These are phyloP conservation scores for Pharus latifolius DNA, from an alignment of 176 grass and related monocot genomes.

Conservation along the genomic window DNA sequence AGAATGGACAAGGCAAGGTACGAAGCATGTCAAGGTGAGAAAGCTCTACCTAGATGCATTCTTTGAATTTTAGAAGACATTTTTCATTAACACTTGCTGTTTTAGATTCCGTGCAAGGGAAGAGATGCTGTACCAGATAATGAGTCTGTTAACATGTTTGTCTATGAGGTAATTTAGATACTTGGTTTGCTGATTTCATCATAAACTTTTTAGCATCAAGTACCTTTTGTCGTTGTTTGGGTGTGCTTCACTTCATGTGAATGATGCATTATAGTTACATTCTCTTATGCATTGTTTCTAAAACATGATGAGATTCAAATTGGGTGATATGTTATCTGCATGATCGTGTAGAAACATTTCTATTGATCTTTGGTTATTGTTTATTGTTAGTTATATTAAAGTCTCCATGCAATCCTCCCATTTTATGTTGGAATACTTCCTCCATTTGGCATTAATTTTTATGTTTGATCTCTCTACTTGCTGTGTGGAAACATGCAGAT, in stretches of 20 bases:
- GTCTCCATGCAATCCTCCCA: too few species aligned
- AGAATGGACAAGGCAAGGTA: conserved; percentile 89
- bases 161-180: conserved; percentile 54
- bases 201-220: too few species aligned
- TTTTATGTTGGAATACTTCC: conserved; percentile 1
- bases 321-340: not conserved
- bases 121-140: conserved; percentile 94
- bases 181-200: not conserved
- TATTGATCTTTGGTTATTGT: not conserved
- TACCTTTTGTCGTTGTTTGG: too few species aligned
- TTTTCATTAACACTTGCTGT: conserved; percentile 9
- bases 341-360: not conserved
- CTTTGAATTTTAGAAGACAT: not conserved
- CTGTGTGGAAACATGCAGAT: not conserved
- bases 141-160: conserved; percentile 77
- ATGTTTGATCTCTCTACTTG: not conserved
- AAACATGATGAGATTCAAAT: not conserved
- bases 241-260: not conserved
- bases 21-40: conserved; percentile 92
- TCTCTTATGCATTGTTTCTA: not conserved
- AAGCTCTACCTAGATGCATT: not conserved
- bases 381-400: not conserved
- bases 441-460: not conserved
- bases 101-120: conserved; percentile 91
- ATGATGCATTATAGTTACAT: not conserved